Conservation (phyloP, 345 rosid species). For the Corymbia maculata region DNA sequence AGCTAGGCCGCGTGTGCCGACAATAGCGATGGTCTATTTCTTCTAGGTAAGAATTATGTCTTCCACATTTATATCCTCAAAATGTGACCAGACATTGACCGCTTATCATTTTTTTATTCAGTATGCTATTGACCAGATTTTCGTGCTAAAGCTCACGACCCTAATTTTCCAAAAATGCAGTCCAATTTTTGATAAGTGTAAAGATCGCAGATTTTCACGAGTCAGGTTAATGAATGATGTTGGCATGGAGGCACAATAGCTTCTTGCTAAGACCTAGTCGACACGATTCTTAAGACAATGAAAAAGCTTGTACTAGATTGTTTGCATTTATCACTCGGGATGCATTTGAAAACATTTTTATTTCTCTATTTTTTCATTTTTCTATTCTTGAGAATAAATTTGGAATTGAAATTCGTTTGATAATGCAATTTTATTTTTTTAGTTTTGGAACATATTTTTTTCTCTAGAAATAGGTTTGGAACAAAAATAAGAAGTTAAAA, state of each 20-base stretch:
- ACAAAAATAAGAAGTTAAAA: no score
- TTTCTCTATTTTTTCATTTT: no score
- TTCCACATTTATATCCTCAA: not conserved
- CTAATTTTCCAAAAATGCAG: not conserved
- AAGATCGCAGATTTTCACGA: not conserved
- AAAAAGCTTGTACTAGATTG: not conserved
- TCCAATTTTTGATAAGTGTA: not conserved
- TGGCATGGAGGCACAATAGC: not conserved
- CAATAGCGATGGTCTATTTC: not conserved
- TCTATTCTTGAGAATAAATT: no score
- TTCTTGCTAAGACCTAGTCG: not conserved
- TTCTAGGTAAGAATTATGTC: not conserved
- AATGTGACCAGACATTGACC: not conserved
- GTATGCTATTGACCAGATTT: not conserved
- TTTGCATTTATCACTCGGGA: not conserved
- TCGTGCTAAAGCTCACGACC: not conserved
- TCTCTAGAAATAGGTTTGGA: no score
- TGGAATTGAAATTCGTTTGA: no score
- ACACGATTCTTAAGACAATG: not conserved
- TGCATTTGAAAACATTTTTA: no score
- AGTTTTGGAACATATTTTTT: no score
- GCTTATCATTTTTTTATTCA: not conserved
- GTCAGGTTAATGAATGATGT: not conserved
- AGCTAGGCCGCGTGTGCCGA: no score
- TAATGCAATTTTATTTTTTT: no score